Percentiles rank a stretch among this genome's conserved stretches.
phyloP scores from a whole-genome alignment of 805 yeast genomes.

The Saccharomyces kudriavzevii region DNA sequence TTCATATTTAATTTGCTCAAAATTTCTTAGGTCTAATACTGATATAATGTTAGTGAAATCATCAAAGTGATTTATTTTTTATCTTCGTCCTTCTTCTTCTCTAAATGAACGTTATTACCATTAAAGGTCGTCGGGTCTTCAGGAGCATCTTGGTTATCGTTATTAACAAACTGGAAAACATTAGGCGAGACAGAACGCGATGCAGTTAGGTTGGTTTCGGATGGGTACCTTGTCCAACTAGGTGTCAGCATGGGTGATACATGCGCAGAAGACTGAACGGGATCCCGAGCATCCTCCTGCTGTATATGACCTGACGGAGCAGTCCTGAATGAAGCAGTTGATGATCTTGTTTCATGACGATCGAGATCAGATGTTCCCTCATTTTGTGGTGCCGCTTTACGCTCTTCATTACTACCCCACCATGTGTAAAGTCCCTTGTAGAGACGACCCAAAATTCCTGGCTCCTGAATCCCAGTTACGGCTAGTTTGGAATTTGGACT shows the following conservation, averaged over 20 bases:
- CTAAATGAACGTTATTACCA: constrained; percentile 47
- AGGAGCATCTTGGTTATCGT: constrained; percentile 18
- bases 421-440: constrained; percentile 30
- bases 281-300: constrained; percentile 2
- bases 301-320: not conserved
- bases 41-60: not conserved
- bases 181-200: constrained; percentile 29
- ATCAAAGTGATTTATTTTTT: not conserved
- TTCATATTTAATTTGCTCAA: not conserved
- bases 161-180: constrained; percentile 23
- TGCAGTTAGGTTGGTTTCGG: constrained; percentile 20
- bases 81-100: constrained; percentile 36
- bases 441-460: constrained; percentile 29
- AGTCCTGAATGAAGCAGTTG: constrained; percentile 1
- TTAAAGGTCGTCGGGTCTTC: constrained; percentile 42
- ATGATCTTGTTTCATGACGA: constrained; percentile 1
- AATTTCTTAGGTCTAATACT: not conserved
- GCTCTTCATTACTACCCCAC: constrained; percentile 22
- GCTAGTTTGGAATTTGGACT: constrained; percentile 16
- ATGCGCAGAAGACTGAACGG: constrained; percentile 14
- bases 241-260: constrained; percentile 13
- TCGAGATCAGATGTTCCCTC: constrained; percentile 2
- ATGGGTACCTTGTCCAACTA: constrained; percentile 10
- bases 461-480: constrained; percentile 23
- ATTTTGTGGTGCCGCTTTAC: not conserved